phyloP scores from a whole-genome alignment of 1,284 basidiomycete genomes.

The Limonomyces culmigenus region DNA sequence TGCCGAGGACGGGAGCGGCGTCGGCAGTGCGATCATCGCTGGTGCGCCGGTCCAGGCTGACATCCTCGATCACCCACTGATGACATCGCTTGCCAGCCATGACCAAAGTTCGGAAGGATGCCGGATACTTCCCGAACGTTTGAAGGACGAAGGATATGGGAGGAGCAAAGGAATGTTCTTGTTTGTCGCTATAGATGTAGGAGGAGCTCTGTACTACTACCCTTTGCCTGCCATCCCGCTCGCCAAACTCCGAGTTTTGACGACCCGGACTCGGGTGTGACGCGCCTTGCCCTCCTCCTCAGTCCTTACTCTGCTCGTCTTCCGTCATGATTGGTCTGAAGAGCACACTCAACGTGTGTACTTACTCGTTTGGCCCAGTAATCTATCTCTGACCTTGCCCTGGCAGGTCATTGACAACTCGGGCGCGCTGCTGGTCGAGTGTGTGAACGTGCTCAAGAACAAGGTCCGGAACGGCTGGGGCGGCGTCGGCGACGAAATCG shows the following conservation, averaged over 20 bases:
- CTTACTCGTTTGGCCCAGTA: constrained; percentile 1
- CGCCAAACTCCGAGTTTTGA: too few relatives aligned
- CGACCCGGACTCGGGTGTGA: too few relatives aligned
- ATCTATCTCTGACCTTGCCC: neutral
- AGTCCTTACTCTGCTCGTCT: too few relatives aligned
- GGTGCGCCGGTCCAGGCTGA: constrained; percentile 27
- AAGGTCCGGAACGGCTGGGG: constrained; percentile 85
- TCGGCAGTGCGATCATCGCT: constrained; percentile 92
- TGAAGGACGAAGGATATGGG: constrained; percentile 9
- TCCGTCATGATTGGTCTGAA: constrained; percentile 94
- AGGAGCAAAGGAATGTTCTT: too few relatives aligned
- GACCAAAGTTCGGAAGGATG: constrained; percentile 42
- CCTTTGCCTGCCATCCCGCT: too few relatives aligned
- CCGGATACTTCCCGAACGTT: constrained; percentile 21
- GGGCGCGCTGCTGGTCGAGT: constrained; percentile 90
- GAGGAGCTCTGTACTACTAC: too few relatives aligned
- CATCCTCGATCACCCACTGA: constrained; percentile 1
- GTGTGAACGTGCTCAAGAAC: constrained; percentile 92
- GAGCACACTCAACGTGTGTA: constrained; percentile 64
- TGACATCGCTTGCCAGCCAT: constrained; percentile 23
- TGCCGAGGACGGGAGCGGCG: constrained; percentile 90
- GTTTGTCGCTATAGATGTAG: too few relatives aligned
- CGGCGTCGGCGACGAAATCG: constrained; percentile 86
- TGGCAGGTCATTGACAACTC: constrained; percentile 92
- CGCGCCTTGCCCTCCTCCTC: too few relatives aligned